phyloP scores from a whole-genome alignment of 345 rosid species.

The Toxicodendron radicans region DNA sequence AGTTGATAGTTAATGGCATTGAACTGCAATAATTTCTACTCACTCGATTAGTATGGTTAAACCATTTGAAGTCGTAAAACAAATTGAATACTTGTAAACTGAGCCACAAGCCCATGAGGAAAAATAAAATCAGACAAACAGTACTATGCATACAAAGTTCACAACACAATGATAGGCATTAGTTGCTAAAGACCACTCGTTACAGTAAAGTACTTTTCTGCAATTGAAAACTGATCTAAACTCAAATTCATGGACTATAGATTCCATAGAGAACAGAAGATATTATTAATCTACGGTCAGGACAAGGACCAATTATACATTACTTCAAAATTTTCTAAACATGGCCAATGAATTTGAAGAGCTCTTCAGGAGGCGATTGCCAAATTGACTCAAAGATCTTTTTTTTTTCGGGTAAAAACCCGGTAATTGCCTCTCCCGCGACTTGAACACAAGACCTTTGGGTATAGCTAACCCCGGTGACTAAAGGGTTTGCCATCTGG shows the following conservation, averaged over 20 bases:
- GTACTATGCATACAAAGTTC: neutral
- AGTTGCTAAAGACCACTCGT: neutral
- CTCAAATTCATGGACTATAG: neutral
- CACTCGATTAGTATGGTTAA: neutral
- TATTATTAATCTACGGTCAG: neutral
- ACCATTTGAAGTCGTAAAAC: neutral
- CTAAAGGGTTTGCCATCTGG: too few species aligned
- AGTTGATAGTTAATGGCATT: neutral
- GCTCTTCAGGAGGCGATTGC: neutral
- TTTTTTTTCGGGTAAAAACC: too few species aligned
- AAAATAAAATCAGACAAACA: neutral
- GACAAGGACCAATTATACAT: neutral
- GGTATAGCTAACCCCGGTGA: too few species aligned
- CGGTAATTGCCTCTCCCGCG: too few species aligned
- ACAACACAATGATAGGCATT: neutral
- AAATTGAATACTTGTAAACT: neutral
- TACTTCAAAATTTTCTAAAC: neutral
- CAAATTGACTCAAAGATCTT: neutral
- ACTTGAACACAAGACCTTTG: too few species aligned
- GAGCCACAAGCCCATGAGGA: neutral
- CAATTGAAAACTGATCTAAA: neutral
- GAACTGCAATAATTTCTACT: neutral
- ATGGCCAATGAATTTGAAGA: neutral
- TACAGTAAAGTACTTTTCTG: neutral
- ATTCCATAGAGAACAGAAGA: neutral